phyloP scores from a whole-genome alignment of 2,329 filamentous ascomycete genomes.

The Aspergillus oerlinghausenensis region DNA sequence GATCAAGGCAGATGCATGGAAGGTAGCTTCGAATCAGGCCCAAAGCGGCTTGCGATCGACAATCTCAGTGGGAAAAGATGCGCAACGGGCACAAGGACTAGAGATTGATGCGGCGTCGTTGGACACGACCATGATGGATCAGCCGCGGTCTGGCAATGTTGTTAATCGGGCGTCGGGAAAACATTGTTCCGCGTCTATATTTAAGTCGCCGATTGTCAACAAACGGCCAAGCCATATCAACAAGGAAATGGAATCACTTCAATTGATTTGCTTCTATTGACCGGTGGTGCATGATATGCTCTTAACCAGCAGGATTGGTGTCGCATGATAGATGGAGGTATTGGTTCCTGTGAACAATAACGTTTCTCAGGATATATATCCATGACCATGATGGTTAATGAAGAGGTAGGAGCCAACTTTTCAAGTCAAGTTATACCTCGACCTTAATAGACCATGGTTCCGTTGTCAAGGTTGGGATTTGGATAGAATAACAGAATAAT shows the following conservation, averaged over 20 bases:
- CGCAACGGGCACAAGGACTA: neutral
- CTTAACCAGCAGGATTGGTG: too few relatives aligned
- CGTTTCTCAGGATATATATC: neutral
- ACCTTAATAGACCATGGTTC: too few relatives aligned
- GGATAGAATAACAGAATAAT: neutral
- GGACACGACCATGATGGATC: neutral
- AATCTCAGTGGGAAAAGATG: neutral
- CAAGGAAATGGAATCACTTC: neutral
- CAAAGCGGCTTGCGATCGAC: neutral
- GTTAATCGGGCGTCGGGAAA: neutral
- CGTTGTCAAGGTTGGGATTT: neutral
- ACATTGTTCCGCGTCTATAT: neutral
- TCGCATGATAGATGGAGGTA: neutral
- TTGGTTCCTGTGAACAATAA: neutral
- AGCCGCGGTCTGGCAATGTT: neutral
- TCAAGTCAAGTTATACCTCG: too few relatives aligned
- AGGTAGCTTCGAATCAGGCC: slow-evolving; percentile 6
- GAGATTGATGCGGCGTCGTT: neutral
- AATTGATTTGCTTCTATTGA: too few relatives aligned
- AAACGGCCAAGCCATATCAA: neutral
- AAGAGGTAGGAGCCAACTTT: too few relatives aligned
- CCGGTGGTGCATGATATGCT: neutral
- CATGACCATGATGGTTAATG: too few relatives aligned
- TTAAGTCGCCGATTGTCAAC: neutral
- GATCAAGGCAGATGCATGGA: slow-evolving; percentile 13